Evolutionary conservation across 129 eudicot genomes (phyloP), one percentile per base, ranked within the genome.

Genomic region (Cynara cardunculus): DNA sequence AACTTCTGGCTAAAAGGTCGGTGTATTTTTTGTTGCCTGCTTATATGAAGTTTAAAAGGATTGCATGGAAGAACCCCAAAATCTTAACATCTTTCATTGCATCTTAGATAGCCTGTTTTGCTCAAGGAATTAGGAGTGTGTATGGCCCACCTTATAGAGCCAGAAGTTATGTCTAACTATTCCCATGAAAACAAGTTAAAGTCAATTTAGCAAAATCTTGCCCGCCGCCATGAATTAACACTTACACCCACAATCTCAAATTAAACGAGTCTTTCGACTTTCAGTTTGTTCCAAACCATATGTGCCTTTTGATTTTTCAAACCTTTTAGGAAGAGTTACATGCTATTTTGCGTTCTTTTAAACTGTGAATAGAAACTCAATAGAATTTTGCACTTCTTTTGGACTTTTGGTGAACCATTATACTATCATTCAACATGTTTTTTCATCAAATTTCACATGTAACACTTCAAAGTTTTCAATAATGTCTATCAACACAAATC

Each of bases 1-100:
- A 75, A 77, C 98, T 94, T 85, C 92, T 94, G 66, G 72, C 83
- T 70, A 90, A 90, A 75, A 92, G 97, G 98, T 92, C 32, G 14
- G 82, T 34, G 18, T 32, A 0, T 25, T 19, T 46, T 5, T 41
- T 30, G 31, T 74, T 9, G 44, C 77, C 35, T 16, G 25, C 70
- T 22, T 61, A 22, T 67, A 69, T 71, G 37, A 35, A 53, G 13
- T 72, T 31, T 26, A 22, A 62, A 76, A 44, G 8, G 10, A 25
- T 24, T 2, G n/a, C 28, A 46, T 46, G 27, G 13, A 12, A 44
- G 59, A 74, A n/a, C 25, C 35, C 25, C 12, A 25, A 44, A 44
- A 10, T n/a, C 14, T 24, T 11, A 10, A 67, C 71, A 18, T 49
- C 22, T 53, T 56, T 56, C 65, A 14, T 56, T 49, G 62, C 62